Percentiles rank a stretch among this genome's conserved stretches.
Conservation (phyloP, 2,329 filamentous ascomycete genomes). For the Pseudogymnoascus sp. region DNA sequence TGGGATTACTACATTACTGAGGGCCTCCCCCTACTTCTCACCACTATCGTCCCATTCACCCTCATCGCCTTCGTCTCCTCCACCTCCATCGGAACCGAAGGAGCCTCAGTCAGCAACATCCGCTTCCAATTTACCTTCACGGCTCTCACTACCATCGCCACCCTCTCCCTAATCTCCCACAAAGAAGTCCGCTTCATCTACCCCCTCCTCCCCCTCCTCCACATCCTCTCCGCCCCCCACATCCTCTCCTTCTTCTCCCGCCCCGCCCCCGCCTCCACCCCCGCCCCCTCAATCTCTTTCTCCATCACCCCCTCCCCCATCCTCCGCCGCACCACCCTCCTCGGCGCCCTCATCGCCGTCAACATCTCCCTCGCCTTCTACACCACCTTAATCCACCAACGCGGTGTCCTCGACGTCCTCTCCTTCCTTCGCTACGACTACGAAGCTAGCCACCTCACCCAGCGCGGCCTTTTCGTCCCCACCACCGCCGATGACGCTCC, state of each 20-base stretch:
- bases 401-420: conserved; percentile 67
- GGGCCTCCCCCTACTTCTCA: conserved; percentile 78
- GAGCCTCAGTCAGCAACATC: conserved; percentile 31
- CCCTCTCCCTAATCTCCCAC: conserved; percentile 74
- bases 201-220: conserved; percentile 78
- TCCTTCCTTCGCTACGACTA: conserved; percentile 68
- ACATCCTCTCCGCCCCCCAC: conserved; percentile 65
- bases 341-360: conserved; percentile 48
- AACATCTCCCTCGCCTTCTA: conserved; percentile 69
- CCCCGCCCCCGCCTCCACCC: conserved; percentile 13
- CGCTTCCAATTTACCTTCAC: conserved; percentile 48
- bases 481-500: conserved; percentile 34
- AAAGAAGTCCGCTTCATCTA: conserved; percentile 98
- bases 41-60: conserved; percentile 71
- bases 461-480: conserved; percentile 26
- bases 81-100: conserved; percentile 23
- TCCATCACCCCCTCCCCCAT: conserved; percentile 24
- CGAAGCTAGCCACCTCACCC: conserved; percentile 44
- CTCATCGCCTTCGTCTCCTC: conserved; percentile 49
- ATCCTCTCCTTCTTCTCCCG: conserved; percentile 54
- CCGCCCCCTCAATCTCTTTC: conserved; percentile 20
- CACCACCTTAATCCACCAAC: conserved; percentile 67
- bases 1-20: conserved; percentile 92
- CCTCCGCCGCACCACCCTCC: conserved; percentile 43
- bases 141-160: conserved; percentile 48